Percentiles rank a stretch among this genome's conserved stretches.
These are phyloP conservation scores for Wilcoxina mikolae DNA, from an alignment of 495 filamentous ascomycete genomes.

Conservation along the genomic window DNA sequence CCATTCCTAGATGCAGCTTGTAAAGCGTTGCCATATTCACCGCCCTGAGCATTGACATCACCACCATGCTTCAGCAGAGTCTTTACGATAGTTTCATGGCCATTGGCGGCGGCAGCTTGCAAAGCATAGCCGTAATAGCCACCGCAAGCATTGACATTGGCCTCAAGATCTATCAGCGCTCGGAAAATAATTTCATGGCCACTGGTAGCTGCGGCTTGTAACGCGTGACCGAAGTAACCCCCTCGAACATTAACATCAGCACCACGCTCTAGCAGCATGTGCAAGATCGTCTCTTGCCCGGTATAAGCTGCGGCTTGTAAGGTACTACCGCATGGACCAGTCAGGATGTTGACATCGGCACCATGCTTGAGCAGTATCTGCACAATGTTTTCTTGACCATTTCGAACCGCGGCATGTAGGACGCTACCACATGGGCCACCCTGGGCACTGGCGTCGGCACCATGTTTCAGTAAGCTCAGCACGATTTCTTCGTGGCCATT, in stretches of 20 bases:
- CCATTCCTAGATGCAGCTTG: slow-evolving; percentile 5
- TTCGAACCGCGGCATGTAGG: slow-evolving; percentile 25
- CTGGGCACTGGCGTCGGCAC: slow-evolving; percentile 22
- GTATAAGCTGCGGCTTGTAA: slow-evolving; percentile 23
- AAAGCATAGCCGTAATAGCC: not conserved
- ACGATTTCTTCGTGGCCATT: slow-evolving; percentile 8
- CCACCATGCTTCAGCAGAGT: slow-evolving; percentile 26
- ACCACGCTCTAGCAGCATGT: slow-evolving; percentile 23
- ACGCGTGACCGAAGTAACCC: not conserved
- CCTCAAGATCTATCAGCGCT: not conserved
- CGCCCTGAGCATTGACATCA: slow-evolving; percentile 16
- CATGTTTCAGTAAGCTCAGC: slow-evolving; percentile 21
- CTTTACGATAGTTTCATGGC: slow-evolving; percentile 1
- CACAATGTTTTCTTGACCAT: slow-evolving; percentile 10
- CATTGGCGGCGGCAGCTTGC: not conserved
- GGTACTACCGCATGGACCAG: slow-evolving; percentile 16
- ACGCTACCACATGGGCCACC: slow-evolving; percentile 18
- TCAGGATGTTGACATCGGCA: slow-evolving; percentile 20
- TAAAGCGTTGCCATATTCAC: slow-evolving; percentile 5
- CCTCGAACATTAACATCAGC: slow-evolving; percentile 17
- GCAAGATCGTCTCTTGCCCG: slow-evolving; percentile 13
- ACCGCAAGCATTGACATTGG: not conserved
- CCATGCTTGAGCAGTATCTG: slow-evolving; percentile 24
- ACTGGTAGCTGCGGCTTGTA: slow-evolving; percentile 5
- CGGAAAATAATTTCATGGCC: not conserved